Evolutionary conservation across 2,329 filamentous ascomycete species (phyloP).

Genomic region (Xylaria sp.): DNA sequence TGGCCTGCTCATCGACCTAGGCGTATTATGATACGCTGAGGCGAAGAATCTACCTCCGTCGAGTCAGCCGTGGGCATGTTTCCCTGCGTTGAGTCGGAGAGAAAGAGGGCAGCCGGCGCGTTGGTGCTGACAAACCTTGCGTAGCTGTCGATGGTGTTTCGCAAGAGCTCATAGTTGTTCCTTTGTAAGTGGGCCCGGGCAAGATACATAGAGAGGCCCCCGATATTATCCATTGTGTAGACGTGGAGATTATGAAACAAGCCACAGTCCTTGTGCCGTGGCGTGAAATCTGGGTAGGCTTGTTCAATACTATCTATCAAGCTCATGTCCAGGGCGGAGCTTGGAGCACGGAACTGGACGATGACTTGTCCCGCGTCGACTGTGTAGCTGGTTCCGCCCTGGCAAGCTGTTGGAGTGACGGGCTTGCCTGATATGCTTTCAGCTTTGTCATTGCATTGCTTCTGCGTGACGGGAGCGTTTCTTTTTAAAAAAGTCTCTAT

Average conservation of each 20-base stretch:
- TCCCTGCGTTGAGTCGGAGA: neutral
- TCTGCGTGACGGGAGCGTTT: conserved; percentile 25
- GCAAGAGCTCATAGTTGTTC: conserved; percentile 31
- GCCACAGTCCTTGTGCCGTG: conserved; percentile 26
- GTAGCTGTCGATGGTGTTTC: conserved; percentile 28
- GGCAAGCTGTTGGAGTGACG: conserved; percentile 25
- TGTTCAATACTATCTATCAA: conserved; percentile 31
- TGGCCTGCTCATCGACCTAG: conserved; percentile 20
- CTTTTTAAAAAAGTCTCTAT: conserved; percentile 27
- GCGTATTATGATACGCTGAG: conserved; percentile 34
- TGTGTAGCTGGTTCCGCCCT: conserved; percentile 35
- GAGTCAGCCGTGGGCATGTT: conserved; percentile 19
- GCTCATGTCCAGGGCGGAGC: conserved; percentile 24
- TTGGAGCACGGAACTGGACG: conserved; percentile 29
- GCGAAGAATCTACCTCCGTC: conserved; percentile 31
- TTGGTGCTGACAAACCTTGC: conserved; percentile 25
- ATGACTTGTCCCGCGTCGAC: conserved; percentile 25
- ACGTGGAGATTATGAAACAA: conserved; percentile 23
- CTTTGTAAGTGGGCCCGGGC: conserved; percentile 23
- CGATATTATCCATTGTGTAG: conserved; percentile 34
- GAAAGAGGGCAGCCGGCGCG: neutral
- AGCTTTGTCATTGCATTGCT: conserved; percentile 31
- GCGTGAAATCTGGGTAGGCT: conserved; percentile 31
- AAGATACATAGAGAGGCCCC: conserved; percentile 32
- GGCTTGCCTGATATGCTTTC: conserved; percentile 20